Conservation (phyloP, 176 grass and related monocot species). For the Tuctoria greenei region DNA sequence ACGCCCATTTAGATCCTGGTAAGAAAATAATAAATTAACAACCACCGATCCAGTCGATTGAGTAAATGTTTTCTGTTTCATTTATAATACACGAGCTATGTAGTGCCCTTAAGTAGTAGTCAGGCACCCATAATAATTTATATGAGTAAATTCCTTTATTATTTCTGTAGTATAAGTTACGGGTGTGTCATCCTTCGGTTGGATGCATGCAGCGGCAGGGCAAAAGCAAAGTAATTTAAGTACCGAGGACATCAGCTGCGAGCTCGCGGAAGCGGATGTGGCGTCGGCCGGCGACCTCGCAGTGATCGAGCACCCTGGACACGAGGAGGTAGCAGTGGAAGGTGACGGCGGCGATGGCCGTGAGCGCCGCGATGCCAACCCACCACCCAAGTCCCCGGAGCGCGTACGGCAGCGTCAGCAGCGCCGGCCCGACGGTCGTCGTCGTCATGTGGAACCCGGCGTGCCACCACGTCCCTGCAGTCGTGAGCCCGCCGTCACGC, state of each 20-base stretch:
- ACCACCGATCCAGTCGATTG: background rate
- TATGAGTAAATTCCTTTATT: no score
- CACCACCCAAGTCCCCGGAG: constrained; percentile 74
- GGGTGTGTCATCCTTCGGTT: no score
- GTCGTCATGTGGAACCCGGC: constrained; percentile 93
- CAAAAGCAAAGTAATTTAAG: background rate
- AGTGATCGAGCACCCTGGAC: constrained; percentile 85
- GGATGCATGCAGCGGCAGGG: no score
- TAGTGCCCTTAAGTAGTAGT: no score
- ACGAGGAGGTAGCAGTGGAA: constrained; percentile 82
- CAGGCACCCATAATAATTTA: no score
- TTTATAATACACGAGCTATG: background rate
- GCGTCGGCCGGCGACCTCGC: constrained; percentile 64
- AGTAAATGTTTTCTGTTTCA: background rate
- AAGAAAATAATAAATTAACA: background rate
- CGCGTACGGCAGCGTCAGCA: constrained; percentile 87
- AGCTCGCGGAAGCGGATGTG: constrained; percentile 87
- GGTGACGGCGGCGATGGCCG: constrained; percentile 61
- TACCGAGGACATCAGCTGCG: constrained; percentile 76
- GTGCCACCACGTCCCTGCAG: constrained; percentile 85
- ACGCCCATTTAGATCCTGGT: constrained; percentile 73
- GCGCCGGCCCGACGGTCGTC: constrained; percentile 79
- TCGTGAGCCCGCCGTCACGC: no score
- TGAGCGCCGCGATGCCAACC: constrained; percentile 53
- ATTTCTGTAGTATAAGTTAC: no score